Conservation (phyloP, 225 moss, liverwort and hornwort genomes). For the Polytrichum formosum region DNA sequence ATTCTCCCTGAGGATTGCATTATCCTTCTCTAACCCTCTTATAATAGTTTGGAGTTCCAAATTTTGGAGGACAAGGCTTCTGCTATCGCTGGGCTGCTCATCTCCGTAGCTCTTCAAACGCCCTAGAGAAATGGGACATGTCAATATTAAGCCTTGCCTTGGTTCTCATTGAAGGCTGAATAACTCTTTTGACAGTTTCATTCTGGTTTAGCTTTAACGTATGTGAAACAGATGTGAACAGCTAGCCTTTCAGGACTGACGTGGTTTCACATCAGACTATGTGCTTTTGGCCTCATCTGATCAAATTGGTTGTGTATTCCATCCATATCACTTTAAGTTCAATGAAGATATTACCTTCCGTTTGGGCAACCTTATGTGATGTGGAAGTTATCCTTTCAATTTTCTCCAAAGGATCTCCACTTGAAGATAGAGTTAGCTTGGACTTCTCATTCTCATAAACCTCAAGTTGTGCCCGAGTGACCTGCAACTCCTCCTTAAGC, state of each 20-base stretch:
- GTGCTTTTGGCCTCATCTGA: no score
- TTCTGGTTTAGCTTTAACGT: no score
- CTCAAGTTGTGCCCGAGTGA: conserved; percentile 27
- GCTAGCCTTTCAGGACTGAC: no score
- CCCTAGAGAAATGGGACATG: not conserved
- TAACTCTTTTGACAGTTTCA: no score
- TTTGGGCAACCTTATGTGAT: conserved; percentile 1
- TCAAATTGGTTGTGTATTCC: no score
- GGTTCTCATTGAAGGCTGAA: not conserved
- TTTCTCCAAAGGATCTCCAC: no score
- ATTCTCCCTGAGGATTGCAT: conserved; percentile 6
- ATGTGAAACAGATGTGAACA: no score
- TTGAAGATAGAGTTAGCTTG: not conserved
- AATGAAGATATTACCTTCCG: not conserved
- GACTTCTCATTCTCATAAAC: conserved; percentile 12
- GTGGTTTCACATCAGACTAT: no score
- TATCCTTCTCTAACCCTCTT: conserved; percentile 14
- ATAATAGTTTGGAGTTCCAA: conserved; percentile 16
- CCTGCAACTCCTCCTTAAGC: conserved; percentile 40
- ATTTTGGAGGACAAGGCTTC: conserved; percentile 4
- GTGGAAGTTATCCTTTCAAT: not conserved
- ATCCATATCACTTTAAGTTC: no score
- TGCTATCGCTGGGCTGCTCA: not conserved
- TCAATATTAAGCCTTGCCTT: not conserved
- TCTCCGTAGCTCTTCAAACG: not conserved